Evolutionary conservation across 2,329 filamentous ascomycete genomes (phyloP), one percentile per base, ranked within the genome.

Genomic region (Tolypocladium amazonense): DNA sequence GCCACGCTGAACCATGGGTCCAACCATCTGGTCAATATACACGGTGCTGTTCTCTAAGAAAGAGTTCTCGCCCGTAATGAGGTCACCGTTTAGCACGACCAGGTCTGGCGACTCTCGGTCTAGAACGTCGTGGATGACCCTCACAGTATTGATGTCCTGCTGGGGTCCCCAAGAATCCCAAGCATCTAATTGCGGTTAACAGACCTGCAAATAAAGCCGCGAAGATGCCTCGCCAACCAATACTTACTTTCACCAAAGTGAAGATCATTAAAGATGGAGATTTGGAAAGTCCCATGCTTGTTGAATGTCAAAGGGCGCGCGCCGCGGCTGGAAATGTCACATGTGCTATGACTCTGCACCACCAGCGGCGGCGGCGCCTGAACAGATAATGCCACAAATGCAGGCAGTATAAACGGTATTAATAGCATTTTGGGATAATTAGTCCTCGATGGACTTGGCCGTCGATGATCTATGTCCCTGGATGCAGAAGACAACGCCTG

Each of bases 71-170:
- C 88, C 87, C 0, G 87, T 88, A 59, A 89, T 85, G 4, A 90
- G 75, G 65, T 90, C 88, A 18, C 88, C 88, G 59, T 89, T 90
- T 35, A 90, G 71, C 0, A 90, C 82, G 0, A 88, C 86, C 0
- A 90, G 76, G 45, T 84, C 76, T 0, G 83, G 80, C 0, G 68
- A 65, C 60, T 89, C 87, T 0, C 69, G 71, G 41, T 83, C 76
- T 1, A 90, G 77, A 7, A 90, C 74, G 0, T 75, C 72, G 56
- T 79, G 77, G 65, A 90, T 82, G 0, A 88, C 83, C 6, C 72
- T 65, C 4, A 81, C 72, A 0, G 83, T 83, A 57, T 81, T 81
- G 61, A 77, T 67, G 68, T 90, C 87, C 62, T 83, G 80, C 38
- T 75, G 73, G 4, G 77, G 75, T 0, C 71, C 71, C 75, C 76